A percentile compares a stretch with the other conserved stretches of the same genome.
These are phyloP conservation scores for Fusarium oxysporum DNA, from an alignment of 2,329 filamentous ascomycete species.

Conservation along the genomic window DNA sequence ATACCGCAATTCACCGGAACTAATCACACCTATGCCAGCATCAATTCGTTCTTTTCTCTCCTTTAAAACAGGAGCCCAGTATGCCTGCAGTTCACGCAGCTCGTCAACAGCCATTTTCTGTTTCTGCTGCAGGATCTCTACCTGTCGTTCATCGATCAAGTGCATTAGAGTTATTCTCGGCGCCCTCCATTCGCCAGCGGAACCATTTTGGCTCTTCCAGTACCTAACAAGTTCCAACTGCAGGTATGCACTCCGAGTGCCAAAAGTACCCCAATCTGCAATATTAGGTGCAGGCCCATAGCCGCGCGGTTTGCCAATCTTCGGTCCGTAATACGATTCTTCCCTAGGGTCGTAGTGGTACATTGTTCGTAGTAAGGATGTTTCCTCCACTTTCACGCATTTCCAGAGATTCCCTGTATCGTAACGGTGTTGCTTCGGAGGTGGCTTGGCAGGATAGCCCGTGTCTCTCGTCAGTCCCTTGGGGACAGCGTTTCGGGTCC, in stretches of 20 bases:
- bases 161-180: neutral
- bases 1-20: neutral
- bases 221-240: neutral
- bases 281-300: neutral
- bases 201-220: too few species aligned
- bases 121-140: neutral
- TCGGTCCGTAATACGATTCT: neutral
- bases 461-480: neutral
- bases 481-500: neutral
- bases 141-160: neutral
- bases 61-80: neutral
- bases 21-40: neutral
- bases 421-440: neutral
- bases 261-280: neutral
- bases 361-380: neutral
- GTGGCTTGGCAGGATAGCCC: neutral
- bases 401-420: neutral
- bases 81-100: neutral
- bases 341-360: neutral
- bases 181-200: neutral
- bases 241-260: neutral
- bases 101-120: neutral
- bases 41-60: neutral
- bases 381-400: neutral
- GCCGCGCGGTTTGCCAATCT: neutral